Evolutionary conservation across 2,329 filamentous ascomycete genomes (phyloP).

Genomic region (Graphilbum fragrans): DNA sequence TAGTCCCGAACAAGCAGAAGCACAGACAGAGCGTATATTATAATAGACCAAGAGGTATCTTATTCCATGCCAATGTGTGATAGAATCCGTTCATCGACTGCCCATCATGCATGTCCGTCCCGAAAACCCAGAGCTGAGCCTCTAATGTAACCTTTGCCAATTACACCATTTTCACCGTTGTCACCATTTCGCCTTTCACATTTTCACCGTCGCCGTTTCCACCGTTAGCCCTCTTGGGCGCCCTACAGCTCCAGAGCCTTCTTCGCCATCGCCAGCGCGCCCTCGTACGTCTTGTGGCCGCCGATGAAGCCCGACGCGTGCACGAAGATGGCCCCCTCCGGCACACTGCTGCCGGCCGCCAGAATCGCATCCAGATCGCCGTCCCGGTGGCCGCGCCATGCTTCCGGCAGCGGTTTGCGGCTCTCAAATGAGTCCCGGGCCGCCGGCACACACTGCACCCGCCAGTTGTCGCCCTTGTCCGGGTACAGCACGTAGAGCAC

Average conservation of each 20-base stretch:
- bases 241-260: conserved; percentile 47
- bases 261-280: conserved; percentile 72
- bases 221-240: too few relatives aligned
- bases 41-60: too few relatives aligned
- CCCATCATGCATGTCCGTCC: too few relatives aligned
- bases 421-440: conserved; percentile 80
- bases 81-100: too few relatives aligned
- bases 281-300: conserved; percentile 84
- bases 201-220: too few relatives aligned
- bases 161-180: too few relatives aligned
- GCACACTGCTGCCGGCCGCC: conserved; percentile 51
- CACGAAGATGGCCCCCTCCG: conserved; percentile 69
- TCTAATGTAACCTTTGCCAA: too few relatives aligned
- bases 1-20: too few relatives aligned
- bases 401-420: conserved; percentile 79
- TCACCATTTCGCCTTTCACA: too few relatives aligned
- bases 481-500: conserved; percentile 84
- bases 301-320: conserved; percentile 95
- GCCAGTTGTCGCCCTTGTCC: conserved; percentile 70
- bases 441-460: conserved; percentile 83
- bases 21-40: too few relatives aligned
- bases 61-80: too few relatives aligned
- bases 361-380: conserved; percentile 62
- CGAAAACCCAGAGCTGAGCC: too few relatives aligned
- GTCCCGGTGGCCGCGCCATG: conserved; percentile 86